These are phyloP conservation scores for Neurospora sp. DNA, from an alignment of 495 filamentous ascomycete species.

Conservation along the genomic window DNA sequence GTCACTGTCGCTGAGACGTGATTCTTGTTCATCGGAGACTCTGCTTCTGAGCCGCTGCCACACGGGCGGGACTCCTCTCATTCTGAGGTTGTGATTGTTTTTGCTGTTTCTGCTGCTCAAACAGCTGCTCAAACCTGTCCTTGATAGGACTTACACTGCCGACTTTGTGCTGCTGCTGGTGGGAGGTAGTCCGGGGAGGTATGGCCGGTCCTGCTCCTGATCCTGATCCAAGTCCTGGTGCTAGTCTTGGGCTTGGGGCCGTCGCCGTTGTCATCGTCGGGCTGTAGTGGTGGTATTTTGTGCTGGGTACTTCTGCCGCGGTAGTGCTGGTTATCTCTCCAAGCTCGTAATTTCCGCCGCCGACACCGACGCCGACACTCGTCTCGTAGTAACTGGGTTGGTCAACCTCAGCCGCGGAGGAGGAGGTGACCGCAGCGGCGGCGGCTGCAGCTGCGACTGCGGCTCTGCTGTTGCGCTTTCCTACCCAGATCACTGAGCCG, in stretches of 20 bases:
- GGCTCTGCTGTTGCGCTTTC: background rate
- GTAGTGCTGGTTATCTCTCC: background rate
- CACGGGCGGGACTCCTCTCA: background rate
- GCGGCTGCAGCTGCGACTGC: background rate
- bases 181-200: background rate
- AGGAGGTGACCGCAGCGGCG: background rate
- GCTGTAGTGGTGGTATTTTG: background rate
- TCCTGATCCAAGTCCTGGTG: background rate
- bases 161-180: background rate
- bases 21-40: background rate
- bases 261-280: background rate
- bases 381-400: background rate
- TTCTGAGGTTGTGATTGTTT: background rate
- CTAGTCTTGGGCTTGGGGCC: background rate
- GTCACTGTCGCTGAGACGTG: background rate
- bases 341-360: background rate
- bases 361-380: background rate
- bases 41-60: background rate
- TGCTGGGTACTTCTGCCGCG: background rate
- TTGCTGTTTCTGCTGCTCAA: background rate
- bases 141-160: background rate
- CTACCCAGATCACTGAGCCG: slow-evolving; percentile 7
- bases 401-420: background rate
- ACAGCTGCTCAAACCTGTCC: background rate
- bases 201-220: background rate